phyloP scores from a whole-genome alignment of 164 flowering plant species.

The Aristolochia fimbriata region DNA sequence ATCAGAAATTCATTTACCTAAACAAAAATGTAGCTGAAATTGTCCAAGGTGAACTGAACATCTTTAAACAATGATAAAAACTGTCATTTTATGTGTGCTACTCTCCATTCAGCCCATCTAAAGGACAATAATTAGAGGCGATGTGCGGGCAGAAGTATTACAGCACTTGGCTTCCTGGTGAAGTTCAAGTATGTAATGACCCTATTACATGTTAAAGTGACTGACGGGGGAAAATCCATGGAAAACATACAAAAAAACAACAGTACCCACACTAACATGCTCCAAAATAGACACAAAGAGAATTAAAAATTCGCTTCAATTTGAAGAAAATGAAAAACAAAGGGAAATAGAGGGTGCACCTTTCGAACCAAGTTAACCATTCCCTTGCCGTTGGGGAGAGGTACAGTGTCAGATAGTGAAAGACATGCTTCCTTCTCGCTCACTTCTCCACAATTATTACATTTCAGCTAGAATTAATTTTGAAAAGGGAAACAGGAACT shows the following conservation, averaged over 20 bases:
- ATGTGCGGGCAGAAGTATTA: too few relatives aligned
- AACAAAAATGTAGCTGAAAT: too few relatives aligned
- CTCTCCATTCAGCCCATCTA: too few relatives aligned
- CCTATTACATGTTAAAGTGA: too few relatives aligned
- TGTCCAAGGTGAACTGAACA: too few relatives aligned
- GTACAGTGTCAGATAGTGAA: conserved; percentile 45
- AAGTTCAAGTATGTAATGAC: too few relatives aligned
- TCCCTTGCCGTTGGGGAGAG: conserved; percentile 42
- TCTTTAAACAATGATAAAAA: too few relatives aligned
- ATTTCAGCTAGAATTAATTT: conserved; percentile 44
- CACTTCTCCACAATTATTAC: conserved; percentile 76
- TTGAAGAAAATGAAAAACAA: neutral
- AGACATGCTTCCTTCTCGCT: conserved; percentile 63
- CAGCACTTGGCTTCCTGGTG: too few relatives aligned
- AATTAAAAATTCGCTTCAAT: neutral
- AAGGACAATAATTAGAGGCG: too few relatives aligned
- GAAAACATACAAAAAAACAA: neutral
- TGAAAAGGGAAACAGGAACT: neutral
- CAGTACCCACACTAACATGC: neutral
- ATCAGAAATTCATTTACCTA: too few relatives aligned
- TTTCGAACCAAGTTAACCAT: conserved; percentile 58
- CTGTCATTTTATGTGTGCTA: too few relatives aligned
- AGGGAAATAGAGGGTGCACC: conserved; percentile 21
- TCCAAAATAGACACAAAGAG: neutral
- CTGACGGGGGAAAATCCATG: neutral